These are phyloP conservation scores for Neurospora terricola DNA, from an alignment of 495 filamentous ascomycete genomes.

Conservation along the genomic window DNA sequence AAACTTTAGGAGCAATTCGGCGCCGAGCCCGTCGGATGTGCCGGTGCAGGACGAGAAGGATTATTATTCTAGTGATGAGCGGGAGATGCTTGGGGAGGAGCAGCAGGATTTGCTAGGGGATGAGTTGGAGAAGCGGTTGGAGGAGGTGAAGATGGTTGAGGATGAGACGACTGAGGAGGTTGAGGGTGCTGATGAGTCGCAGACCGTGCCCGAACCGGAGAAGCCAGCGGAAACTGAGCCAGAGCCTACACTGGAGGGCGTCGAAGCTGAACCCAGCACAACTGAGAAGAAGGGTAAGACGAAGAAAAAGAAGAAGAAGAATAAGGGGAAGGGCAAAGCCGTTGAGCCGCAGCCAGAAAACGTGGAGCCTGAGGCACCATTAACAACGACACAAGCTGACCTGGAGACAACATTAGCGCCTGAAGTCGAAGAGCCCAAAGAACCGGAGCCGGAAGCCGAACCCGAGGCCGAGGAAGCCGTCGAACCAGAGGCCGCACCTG, in stretches of 20 bases:
- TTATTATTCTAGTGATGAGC: not conserved
- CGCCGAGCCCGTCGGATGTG: not conserved
- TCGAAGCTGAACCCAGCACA: too few species aligned
- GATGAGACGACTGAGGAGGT: not conserved
- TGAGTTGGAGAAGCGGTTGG: not conserved
- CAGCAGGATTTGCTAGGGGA: not conserved
- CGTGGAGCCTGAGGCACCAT: too few species aligned
- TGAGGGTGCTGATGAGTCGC: not conserved
- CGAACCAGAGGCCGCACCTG: too few species aligned
- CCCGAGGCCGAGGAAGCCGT: too few species aligned
- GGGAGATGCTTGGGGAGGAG: not conserved
- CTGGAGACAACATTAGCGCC: too few species aligned
- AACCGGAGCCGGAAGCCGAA: too few species aligned
- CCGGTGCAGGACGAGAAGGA: not conserved
- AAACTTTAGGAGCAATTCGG: not conserved
- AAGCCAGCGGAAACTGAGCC: not conserved
- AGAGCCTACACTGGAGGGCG: fast-evolving
- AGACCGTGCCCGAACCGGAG: not conserved
- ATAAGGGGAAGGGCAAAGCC: too few species aligned
- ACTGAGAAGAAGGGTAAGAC: too few species aligned
- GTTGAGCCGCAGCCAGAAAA: too few species aligned
- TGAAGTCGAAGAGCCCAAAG: too few species aligned
- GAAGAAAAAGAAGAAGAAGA: too few species aligned
- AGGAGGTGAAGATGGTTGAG: not conserved
- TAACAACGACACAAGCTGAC: too few species aligned